These are phyloP conservation scores for Xylaria sp. DNA, from an alignment of 2,329 filamentous ascomycete genomes.

Conservation along the genomic window DNA sequence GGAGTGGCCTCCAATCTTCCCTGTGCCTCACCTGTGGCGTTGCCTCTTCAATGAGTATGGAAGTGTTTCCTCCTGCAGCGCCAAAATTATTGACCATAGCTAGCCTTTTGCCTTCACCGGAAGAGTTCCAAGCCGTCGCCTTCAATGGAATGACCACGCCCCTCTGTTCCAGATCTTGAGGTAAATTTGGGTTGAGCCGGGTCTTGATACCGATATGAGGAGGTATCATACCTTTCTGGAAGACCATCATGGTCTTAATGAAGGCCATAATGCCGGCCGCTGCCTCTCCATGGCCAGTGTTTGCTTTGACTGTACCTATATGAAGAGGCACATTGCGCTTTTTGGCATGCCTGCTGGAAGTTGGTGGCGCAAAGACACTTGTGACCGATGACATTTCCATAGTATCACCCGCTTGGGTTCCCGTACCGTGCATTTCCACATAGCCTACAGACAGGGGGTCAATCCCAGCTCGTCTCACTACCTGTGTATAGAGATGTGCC, in stretches of 20 bases:
- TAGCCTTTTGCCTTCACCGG: slow-evolving; percentile 38
- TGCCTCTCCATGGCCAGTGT: slow-evolving; percentile 52
- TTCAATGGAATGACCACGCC: slow-evolving; percentile 48
- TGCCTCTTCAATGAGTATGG: slow-evolving; percentile 30
- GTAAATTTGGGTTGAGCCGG: slow-evolving; percentile 46
- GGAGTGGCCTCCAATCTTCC: background rate
- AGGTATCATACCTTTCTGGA: slow-evolving; percentile 45
- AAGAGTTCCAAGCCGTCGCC: slow-evolving; percentile 42
- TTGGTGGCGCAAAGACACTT: slow-evolving; percentile 55
- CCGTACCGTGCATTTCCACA: slow-evolving; percentile 73
- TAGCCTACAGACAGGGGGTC: slow-evolving; percentile 53
- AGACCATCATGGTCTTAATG: slow-evolving; percentile 35
- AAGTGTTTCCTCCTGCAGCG: slow-evolving; percentile 30
- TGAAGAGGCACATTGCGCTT: slow-evolving; percentile 47
- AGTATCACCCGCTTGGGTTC: slow-evolving; percentile 72
- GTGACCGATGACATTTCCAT: slow-evolving; percentile 66
- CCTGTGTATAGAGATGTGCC: slow-evolving; percentile 28
- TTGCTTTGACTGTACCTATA: slow-evolving; percentile 54
- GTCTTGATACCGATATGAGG: slow-evolving; percentile 53
- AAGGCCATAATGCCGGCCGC: slow-evolving; percentile 41
- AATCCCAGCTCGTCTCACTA: no score
- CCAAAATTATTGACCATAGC: slow-evolving; percentile 32
- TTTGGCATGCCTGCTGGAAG: background rate
- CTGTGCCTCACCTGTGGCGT: background rate
- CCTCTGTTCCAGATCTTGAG: slow-evolving; percentile 34